Base-by-base conservation (phyloP, 257 asterid genomes). In the Jasminum sambac region DNA sequence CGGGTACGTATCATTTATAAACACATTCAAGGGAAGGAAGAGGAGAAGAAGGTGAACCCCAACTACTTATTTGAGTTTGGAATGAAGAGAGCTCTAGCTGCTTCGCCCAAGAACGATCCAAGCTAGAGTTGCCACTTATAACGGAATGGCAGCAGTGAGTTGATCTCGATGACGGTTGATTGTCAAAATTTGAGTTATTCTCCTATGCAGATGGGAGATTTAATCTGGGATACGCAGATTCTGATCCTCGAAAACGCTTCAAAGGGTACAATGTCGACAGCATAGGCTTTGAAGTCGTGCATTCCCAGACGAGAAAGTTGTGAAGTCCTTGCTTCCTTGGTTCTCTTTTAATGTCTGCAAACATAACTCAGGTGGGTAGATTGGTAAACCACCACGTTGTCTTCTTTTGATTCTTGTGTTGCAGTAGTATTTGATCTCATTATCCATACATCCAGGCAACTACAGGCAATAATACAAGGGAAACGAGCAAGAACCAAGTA, bases 21-120 rank as follows among this genome's bases (percentile, higher is more conserved):
- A 70, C 81, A 1, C 85, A 71, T 63, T 88, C 90, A 11, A 74
- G 63, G 69, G 73, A 77, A 70, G 84, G 86, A 75, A 83, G 57
- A 1, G 87, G 87, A 65, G 84, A 77, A 48, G n/a, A n/a, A n/a
- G n/a, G n/a, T n/a, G n/a, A n/a, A n/a, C n/a, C n/a, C n/a, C n/a
- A n/a, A n/a, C n/a, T n/a, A n/a, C n/a, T n/a, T n/a, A n/a, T n/a
- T n/a, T n/a, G n/a, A n/a, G 68, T 84, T 89, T 87, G 96, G 93
- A 89, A 75, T 83, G 96, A 87, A 89, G 96, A 93, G 90, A 89
- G 93, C 87, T 80, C 91, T 78, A 57, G 66, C 81, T 81, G 78
- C 85, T 37, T 69, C 16, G 82, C 82, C 89, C 81, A 77, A 39
- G 60, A 7, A 72, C 87, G 82, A 69, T 83, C 84, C 7, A 83